A percentile compares a stretch with the other conserved stretches of the same genome.
Conservation (phyloP, 2,329 filamentous ascomycete species). For the Beauveria rudraprayagi region DNA sequence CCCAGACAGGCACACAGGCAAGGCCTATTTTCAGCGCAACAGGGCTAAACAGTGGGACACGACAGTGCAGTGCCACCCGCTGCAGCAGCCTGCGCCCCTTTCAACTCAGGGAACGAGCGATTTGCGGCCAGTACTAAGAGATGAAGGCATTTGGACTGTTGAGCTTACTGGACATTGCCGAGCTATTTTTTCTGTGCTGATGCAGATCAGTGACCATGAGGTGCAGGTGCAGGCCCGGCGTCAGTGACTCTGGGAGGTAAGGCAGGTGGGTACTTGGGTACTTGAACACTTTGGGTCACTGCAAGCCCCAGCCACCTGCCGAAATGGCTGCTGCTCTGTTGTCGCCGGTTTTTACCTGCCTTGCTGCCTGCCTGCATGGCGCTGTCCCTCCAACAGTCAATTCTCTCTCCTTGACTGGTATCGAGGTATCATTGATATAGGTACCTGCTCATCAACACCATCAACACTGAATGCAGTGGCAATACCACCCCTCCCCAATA, state of each 20-base stretch:
- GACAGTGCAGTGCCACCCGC: slow-evolving; percentile 5
- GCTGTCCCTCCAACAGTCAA: neutral
- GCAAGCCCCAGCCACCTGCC: neutral
- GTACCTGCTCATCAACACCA: neutral
- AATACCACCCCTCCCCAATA: neutral
- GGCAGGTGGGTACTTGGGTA: too few species aligned
- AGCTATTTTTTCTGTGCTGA: too few species aligned
- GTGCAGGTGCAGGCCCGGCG: too few species aligned
- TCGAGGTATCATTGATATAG: too few species aligned
- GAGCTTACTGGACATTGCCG: too few species aligned
- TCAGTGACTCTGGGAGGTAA: too few species aligned
- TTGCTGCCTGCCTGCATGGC: neutral
- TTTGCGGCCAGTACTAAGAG: neutral
- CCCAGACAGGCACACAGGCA: neutral
- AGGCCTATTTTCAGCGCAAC: slow-evolving; percentile 11
- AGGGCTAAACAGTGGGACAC: slow-evolving; percentile 10
- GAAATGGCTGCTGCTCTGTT: neutral
- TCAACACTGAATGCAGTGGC: neutral
- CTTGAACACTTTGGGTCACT: too few species aligned
- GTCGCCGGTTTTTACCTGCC: neutral
- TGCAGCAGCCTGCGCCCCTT: slow-evolving; percentile 1
- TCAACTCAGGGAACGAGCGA: neutral
- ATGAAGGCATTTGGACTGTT: neutral
- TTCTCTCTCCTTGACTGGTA: too few species aligned
- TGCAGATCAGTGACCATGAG: too few species aligned